Percentiles rank a stretch among this genome's conserved stretches.
Evolutionary conservation across 768 basidiomycete species (phyloP).

Genomic region (Rubroboletus pulcherrimus): DNA sequence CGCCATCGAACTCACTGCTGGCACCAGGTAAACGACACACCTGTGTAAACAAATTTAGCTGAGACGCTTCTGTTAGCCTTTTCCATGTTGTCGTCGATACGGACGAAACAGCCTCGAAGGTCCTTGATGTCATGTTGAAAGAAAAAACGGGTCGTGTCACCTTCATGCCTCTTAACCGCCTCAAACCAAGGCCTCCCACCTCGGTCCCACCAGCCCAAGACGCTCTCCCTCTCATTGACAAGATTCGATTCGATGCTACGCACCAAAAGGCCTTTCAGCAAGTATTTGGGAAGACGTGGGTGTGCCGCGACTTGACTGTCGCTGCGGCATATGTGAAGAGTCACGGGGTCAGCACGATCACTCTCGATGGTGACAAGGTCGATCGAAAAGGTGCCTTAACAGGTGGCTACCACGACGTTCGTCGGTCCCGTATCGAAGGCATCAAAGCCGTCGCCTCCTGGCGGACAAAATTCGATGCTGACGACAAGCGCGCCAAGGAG

Average conservation of each 20-base stretch:
- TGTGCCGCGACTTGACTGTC: constrained; percentile 88
- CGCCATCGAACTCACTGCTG: constrained; percentile 92
- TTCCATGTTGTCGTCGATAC: constrained; percentile 98
- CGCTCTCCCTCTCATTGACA: constrained; percentile 77
- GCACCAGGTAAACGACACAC: constrained; percentile 67
- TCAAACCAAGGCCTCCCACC: constrained; percentile 68
- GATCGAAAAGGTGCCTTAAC: constrained; percentile 95
- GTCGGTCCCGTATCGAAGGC: constrained; percentile 84
- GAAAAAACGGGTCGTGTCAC: constrained; percentile 95
- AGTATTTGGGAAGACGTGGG: constrained; percentile 96
- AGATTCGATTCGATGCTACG: constrained; percentile 68
- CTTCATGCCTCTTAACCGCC: constrained; percentile 96
- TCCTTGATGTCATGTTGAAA: constrained; percentile 91
- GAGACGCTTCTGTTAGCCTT: constrained; percentile 41
- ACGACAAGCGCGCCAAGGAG: constrained; percentile 62
- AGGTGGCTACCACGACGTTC: constrained; percentile 92
- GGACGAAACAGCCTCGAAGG: constrained; percentile 87
- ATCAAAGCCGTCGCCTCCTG: constrained; percentile 75
- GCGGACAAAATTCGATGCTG: constrained; percentile 66
- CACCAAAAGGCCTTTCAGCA: constrained; percentile 89
- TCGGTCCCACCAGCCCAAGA: constrained; percentile 63
- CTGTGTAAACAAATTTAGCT: background rate
- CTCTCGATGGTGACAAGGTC: constrained; percentile 95
- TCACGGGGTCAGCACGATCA: constrained; percentile 95
- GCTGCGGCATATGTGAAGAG: constrained; percentile 93